Evolutionary conservation across 306 rosid species (phyloP).

Genomic region (Vicia sativa): DNA sequence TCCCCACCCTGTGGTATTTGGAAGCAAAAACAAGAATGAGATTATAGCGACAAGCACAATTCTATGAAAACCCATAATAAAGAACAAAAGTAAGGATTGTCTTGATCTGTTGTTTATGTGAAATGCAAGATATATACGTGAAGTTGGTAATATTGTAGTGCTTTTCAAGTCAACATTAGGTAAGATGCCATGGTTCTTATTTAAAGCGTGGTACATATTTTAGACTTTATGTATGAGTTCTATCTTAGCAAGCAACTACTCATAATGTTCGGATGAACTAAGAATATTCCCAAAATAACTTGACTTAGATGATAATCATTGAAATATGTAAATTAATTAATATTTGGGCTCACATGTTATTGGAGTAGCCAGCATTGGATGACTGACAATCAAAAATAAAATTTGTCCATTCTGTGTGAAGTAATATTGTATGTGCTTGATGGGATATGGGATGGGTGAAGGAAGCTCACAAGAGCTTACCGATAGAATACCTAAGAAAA

Average conservation of each 20-base stretch:
- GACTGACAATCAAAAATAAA: too few species aligned
- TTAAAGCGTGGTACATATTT: not conserved
- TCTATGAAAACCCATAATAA: slow-evolving; percentile 35
- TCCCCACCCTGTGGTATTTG: slow-evolving; percentile 66
- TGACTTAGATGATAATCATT: not conserved
- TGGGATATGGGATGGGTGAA: too few species aligned
- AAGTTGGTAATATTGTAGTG: not conserved
- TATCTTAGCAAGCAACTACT: not conserved
- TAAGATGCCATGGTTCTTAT: not conserved
- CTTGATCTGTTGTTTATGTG: not conserved
- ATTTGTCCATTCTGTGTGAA: too few species aligned
- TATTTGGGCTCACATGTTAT: too few species aligned
- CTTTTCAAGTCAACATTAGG: not conserved
- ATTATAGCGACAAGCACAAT: slow-evolving; percentile 33
- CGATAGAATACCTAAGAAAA: too few species aligned
- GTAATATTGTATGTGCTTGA: too few species aligned
- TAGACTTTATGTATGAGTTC: not conserved
- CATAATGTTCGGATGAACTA: not conserved
- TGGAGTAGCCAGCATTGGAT: too few species aligned
- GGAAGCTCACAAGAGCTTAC: too few species aligned
- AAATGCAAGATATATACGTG: not conserved
- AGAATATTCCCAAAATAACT: not conserved
- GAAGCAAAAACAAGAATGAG: slow-evolving; percentile 49
- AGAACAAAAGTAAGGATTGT: not conserved
- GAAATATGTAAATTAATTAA: too few species aligned